Evolutionary conservation across 1,284 basidiomycete species (phyloP).

Genomic region (Cutaneotrichosporon cutaneum): DNA sequence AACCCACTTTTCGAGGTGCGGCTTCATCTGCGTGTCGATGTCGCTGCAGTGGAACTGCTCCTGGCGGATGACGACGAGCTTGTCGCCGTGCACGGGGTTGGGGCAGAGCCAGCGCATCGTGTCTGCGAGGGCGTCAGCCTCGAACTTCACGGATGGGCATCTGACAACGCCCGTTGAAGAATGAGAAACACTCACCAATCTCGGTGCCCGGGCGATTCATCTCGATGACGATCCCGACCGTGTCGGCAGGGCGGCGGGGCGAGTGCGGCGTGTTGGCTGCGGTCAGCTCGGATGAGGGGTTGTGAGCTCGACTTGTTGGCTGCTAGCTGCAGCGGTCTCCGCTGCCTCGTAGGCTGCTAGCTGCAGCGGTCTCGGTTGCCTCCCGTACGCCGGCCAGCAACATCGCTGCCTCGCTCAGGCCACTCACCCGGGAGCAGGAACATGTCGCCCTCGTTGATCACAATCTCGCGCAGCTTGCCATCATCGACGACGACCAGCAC

Average conservation of each 20-base stretch:
- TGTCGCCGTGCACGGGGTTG: constrained; percentile 60
- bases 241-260: constrained; percentile 84
- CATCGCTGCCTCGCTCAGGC: too few relatives aligned
- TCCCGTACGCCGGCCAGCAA: too few relatives aligned
- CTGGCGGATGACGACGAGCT: constrained; percentile 80
- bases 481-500: constrained; percentile 82
- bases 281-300: constrained; percentile 4
- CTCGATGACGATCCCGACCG: constrained; percentile 92
- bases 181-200: constrained; percentile 48
- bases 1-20: constrained; percentile 79
- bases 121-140: constrained; percentile 59
- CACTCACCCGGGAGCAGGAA: constrained; percentile 80
- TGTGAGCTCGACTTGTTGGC: too few relatives aligned
- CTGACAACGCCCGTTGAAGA: too few relatives aligned
- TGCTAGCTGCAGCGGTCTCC: too few relatives aligned
- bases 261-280: constrained; percentile 92
- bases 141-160: too few relatives aligned
- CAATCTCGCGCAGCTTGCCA: constrained; percentile 79
- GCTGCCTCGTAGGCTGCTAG: too few relatives aligned
- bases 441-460: constrained; percentile 93
- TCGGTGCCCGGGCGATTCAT: constrained; percentile 68
- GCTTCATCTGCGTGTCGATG: constrained; percentile 90
- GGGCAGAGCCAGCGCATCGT: constrained; percentile 93
- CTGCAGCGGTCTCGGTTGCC: too few relatives aligned
- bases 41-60: constrained; percentile 86